These are phyloP conservation scores for Immersiporthe knoxdaviesiana DNA, from an alignment of 2,329 filamentous ascomycete genomes.

Conservation along the genomic window DNA sequence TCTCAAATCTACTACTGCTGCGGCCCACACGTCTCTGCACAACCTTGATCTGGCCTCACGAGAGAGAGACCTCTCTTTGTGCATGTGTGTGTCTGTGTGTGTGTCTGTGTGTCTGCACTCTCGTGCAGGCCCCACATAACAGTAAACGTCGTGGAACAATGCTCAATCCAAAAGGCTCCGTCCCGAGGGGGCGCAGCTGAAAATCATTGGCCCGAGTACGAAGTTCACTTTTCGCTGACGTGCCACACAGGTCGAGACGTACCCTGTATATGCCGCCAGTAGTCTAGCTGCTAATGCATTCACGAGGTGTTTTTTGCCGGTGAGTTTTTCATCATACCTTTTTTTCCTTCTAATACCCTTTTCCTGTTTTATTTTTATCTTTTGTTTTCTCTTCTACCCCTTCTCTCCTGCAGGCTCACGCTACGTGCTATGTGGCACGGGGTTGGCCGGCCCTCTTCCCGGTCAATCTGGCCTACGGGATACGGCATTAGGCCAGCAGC, in stretches of 20 bases:
- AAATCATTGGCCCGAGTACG: constrained; percentile 34
- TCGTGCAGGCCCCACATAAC: neutral
- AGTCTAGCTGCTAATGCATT: constrained; percentile 86
- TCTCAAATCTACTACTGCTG: neutral
- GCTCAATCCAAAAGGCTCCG: neutral
- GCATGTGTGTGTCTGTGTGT: neutral
- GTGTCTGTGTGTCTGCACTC: neutral
- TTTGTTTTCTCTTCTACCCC: neutral
- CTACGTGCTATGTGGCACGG: neutral
- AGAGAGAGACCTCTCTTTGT: neutral
- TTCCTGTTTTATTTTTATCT: neutral
- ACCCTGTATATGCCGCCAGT: constrained; percentile 73
- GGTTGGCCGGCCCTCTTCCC: constrained; percentile 27
- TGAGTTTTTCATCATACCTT: constrained; percentile 40
- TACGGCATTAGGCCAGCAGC: constrained; percentile 4
- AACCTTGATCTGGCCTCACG: constrained; percentile 1
- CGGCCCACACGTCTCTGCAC: neutral
- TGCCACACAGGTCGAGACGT: constrained; percentile 65
- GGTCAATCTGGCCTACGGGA: constrained; percentile 31
- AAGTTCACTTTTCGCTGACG: constrained; percentile 32
- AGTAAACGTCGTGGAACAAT: neutral
- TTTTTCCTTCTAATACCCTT: too few species aligned
- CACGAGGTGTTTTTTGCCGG: constrained; percentile 76
- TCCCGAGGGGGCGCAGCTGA: neutral
- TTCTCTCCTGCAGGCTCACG: neutral